Conservation (phyloP, 2,329 filamentous ascomycete genomes). For the Trichoderma brevicompactum region DNA sequence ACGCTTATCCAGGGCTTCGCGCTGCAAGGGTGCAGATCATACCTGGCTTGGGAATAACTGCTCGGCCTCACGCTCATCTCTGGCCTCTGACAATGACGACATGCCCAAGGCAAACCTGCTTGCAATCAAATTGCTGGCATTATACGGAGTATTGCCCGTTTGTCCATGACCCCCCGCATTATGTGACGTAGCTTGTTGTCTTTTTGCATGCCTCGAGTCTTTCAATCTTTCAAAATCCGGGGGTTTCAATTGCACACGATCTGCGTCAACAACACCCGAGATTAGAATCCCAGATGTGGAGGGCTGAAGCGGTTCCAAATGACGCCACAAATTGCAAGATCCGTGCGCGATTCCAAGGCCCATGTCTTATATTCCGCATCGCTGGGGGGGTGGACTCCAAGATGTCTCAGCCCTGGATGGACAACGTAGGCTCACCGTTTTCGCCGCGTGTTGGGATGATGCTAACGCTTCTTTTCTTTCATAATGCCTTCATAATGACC, state of each 20-base stretch:
- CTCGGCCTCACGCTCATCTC: not conserved
- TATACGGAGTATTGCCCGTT: not conserved
- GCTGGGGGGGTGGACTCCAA: not conserved
- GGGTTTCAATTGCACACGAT: not conserved
- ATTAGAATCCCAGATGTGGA: not conserved
- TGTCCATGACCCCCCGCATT: slow-evolving; percentile 19
- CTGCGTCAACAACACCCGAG: slow-evolving; percentile 3
- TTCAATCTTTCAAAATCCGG: not conserved
- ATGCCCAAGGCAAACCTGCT: slow-evolving; percentile 24
- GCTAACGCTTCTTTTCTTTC: not conserved
- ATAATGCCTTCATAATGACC: not conserved
- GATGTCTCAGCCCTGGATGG: not conserved
- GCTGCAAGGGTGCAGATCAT: slow-evolving; percentile 26
- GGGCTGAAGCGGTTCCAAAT: not conserved
- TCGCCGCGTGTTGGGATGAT: not conserved
- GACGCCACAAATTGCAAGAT: slow-evolving; percentile 13
- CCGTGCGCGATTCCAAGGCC: not conserved
- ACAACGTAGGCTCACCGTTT: not conserved
- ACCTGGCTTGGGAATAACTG: slow-evolving; percentile 9
- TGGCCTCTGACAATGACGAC: slow-evolving; percentile 15
- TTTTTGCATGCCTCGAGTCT: not conserved
- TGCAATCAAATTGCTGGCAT: not conserved
- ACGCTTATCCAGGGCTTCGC: slow-evolving; percentile 15
- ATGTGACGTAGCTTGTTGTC: slow-evolving; percentile 17
- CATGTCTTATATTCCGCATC: slow-evolving; percentile 6